Base-by-base conservation (phyloP, 306 rosid species). In the Lupinus albus region DNA sequence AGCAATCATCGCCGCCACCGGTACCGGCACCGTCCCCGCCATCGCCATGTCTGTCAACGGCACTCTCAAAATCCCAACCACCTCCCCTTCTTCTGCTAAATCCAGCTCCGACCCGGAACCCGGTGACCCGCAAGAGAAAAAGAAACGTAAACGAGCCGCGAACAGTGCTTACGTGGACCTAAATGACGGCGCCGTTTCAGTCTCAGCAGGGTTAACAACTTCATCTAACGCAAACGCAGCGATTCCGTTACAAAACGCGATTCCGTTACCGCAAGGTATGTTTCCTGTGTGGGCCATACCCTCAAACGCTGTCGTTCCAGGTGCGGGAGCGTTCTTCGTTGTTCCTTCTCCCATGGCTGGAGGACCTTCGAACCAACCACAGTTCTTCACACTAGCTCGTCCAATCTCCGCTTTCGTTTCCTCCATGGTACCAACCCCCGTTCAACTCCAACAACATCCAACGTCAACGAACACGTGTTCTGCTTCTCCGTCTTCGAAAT, bases 1-100 rank as follows among this genome's bases (percentile, higher is more conserved):
- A 0, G 88, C 96, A 1, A 88, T 91, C 62, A 84, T 91, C 32
- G 92, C 89, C 53, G 91, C 97, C 64, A 91, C 96, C 0, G 92
- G 96, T 0, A 88, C 88, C 45, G 95, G 95, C 0, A 91, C 90
- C 0, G 75, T 89, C 7, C 97, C 92, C 7, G 92, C 95, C 41
- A 91, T 88, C 68, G 89, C 96, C 13, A 82, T 85, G 87, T 84
- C 95, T 3, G 86, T 91, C 11, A 87, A 85, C 54, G 96, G 95
- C 3, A 70, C 95, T 0, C 91, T 90, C 15, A 90, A 79, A 68
- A 84, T 90, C 47, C 96, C 96, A 11, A 90, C 95, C 4, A 72
- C 85, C 0, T 3, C 67, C 5, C 71, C 83, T 4, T 64, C 81
- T 8, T 7, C 73, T 14, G 10, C 61, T 7, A 21, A 0, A 13